Conservation (phyloP, 2,329 filamentous ascomycete genomes). For the Colletotrichum spinosum region DNA sequence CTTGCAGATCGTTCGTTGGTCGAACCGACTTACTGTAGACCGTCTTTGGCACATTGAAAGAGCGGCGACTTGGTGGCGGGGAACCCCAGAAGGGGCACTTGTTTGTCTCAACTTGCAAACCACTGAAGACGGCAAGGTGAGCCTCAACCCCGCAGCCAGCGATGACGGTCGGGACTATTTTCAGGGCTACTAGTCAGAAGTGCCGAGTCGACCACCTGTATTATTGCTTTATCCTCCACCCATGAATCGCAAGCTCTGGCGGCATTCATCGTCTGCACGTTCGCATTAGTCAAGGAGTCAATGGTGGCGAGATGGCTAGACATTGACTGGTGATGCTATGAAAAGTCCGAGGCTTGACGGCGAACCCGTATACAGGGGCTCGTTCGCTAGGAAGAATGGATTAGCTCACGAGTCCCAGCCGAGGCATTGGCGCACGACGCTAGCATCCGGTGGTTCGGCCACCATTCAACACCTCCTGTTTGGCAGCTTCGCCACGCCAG, state of each 20-base stretch:
- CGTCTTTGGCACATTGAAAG: slow-evolving; percentile 8
- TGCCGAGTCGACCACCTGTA: too few species aligned
- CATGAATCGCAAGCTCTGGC: too few species aligned
- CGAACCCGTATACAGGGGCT: slow-evolving; percentile 20
- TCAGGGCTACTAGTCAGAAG: not conserved
- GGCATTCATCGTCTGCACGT: too few species aligned
- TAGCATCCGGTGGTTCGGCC: slow-evolving; percentile 31
- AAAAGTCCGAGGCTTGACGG: slow-evolving; percentile 25
- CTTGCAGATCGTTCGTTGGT: not conserved
- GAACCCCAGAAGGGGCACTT: slow-evolving; percentile 11
- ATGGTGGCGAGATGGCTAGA: too few species aligned
- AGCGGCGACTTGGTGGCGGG: slow-evolving; percentile 17
- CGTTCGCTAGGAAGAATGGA: not conserved
- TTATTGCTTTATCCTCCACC: too few species aligned
- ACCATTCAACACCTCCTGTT: not conserved
- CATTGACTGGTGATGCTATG: too few species aligned
- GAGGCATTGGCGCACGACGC: slow-evolving; percentile 13
- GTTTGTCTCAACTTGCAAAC: slow-evolving; percentile 16
- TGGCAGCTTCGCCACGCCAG: slow-evolving; percentile 2
- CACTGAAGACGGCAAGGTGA: slow-evolving; percentile 3
- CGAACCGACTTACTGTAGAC: slow-evolving; percentile 14
- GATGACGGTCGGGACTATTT: not conserved
- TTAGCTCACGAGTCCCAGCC: slow-evolving; percentile 3
- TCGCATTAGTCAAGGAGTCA: too few species aligned
- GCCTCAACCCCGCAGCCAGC: slow-evolving; percentile 13